Base-by-base conservation (phyloP, 2,329 filamentous ascomycete species). In the Alternaria triticina region DNA sequence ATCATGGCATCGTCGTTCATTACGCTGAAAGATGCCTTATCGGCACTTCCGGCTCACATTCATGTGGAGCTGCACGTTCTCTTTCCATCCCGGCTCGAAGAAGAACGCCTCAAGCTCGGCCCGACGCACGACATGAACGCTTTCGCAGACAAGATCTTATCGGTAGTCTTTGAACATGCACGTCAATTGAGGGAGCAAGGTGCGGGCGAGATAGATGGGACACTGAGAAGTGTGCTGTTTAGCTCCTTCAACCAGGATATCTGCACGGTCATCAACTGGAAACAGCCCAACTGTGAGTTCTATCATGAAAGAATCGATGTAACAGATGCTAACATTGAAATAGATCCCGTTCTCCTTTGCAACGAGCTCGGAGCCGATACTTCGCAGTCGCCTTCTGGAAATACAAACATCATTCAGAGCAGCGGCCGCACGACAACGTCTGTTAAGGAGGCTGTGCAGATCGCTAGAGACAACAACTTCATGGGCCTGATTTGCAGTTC, bases 251-350 rank as follows among this genome's bases (percentile, higher is more conserved):
- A 97, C 77, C 86, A 92, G 12, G 91, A 90, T 67, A 88, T 98
- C 20, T 99, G 96, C 81, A 96, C 93, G 15, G 94, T 95, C 6
- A 83, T 99, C 72, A 99, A 99, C 81, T 99, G 96, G 96, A 99
- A 99, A 80, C 96, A 99, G 80, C 96, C 96, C 3, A 99, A 98
- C 77, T 99, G 89, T 90, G 78, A 82, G 87, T 82, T 23, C 27
- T 45, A 12, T 15, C 54, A 12, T 23, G 28, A 13, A n/a, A 50
- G 11, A 7, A n/a, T 22, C 3, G 13, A 25, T 7, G 45, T 6
- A 22, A 15, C 12, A 23, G 17, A 44, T 57, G 50, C 69, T 76
- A 25, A 76, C 58, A 27, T 17, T 12, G 17, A 25, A 23, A 33
- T 54, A 90, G 88, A 97, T 78, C 96, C 96, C 0, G 93, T 98